Evolutionary conservation across 2,329 filamentous ascomycete species (phyloP).

Genomic region (Paecilomyces fulvus): DNA sequence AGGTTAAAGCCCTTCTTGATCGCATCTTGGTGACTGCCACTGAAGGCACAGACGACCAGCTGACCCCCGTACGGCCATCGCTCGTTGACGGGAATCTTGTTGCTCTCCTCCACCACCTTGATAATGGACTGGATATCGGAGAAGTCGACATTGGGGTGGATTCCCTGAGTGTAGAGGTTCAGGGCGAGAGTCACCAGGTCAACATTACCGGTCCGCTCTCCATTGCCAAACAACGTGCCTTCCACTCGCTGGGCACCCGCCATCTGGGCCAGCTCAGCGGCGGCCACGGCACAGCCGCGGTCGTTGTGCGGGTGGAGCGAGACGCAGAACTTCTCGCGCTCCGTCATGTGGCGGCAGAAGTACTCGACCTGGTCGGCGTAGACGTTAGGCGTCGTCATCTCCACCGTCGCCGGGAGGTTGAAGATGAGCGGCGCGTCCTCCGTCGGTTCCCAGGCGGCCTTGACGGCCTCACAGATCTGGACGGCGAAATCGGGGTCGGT

Average conservation of each 20-base stretch:
- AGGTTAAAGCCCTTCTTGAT: constrained; percentile 78
- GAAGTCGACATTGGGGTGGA: constrained; percentile 79
- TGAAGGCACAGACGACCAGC: constrained; percentile 87
- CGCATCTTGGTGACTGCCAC: constrained; percentile 86
- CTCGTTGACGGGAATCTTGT: constrained; percentile 88
- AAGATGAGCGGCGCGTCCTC: constrained; percentile 81
- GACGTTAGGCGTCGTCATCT: constrained; percentile 88
- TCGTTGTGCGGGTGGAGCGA: constrained; percentile 95
- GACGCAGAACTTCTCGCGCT: constrained; percentile 79
- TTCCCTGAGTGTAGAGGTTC: constrained; percentile 91
- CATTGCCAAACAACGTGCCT: constrained; percentile 88
- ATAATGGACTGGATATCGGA: constrained; percentile 81
- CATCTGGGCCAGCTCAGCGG: constrained; percentile 90
- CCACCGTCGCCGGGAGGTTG: constrained; percentile 92
- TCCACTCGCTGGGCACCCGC: constrained; percentile 91
- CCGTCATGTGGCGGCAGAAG: constrained; percentile 77
- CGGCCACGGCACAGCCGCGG: constrained; percentile 79
- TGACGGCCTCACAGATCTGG: constrained; percentile 82
- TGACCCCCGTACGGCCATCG: constrained; percentile 85
- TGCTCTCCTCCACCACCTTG: constrained; percentile 81
- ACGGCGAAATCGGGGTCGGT: constrained; percentile 75
- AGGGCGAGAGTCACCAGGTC: constrained; percentile 86
- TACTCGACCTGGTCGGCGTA: constrained; percentile 96
- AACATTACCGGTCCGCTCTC: constrained; percentile 91
- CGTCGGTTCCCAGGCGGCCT: constrained; percentile 81